Evolutionary conservation across 208 protist genomes (phyloP).

Genomic region (Sergeia podlipaevii): DNA sequence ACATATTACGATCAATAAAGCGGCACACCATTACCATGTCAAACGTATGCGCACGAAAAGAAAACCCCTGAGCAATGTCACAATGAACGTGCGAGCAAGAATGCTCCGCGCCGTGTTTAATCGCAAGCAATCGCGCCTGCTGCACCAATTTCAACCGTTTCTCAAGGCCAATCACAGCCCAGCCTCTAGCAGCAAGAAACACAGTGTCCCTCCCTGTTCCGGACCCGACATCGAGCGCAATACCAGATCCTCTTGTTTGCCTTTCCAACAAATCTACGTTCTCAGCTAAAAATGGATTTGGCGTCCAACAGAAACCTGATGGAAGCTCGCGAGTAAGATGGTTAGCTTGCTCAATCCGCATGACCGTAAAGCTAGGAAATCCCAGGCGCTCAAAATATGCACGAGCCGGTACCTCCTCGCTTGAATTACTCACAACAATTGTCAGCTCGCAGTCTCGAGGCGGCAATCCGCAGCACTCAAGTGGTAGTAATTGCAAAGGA

Average conservation of each 20-base stretch:
- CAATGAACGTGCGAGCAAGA: constrained; percentile 7
- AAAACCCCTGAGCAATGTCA: constrained; percentile 12
- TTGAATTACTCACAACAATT: neutral
- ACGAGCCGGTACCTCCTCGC: neutral
- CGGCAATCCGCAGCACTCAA: neutral
- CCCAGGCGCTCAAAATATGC: constrained; percentile 10
- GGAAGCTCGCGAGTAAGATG: no score
- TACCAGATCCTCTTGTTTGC: constrained; percentile 9
- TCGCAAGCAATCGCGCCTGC: constrained; percentile 11
- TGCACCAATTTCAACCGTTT: constrained; percentile 22
- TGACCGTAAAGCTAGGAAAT: constrained; percentile 4
- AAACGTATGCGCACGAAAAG: constrained; percentile 13
- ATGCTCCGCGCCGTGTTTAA: neutral
- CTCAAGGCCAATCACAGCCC: constrained; percentile 41
- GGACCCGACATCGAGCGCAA: constrained; percentile 35
- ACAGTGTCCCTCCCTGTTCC: constrained; percentile 41
- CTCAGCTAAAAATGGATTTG: constrained; percentile 29
- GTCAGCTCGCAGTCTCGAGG: neutral
- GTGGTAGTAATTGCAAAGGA: neutral
- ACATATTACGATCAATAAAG: constrained; percentile 35
- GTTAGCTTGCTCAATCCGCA: neutral
- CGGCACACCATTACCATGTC: constrained; percentile 48
- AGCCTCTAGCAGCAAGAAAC: constrained; percentile 35
- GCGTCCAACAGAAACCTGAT: constrained; percentile 27
- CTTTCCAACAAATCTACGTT: constrained; percentile 7